These are phyloP conservation scores for Akanthomyces uredinophilus DNA, from an alignment of 2,329 filamentous ascomycete genomes.

Conservation along the genomic window DNA sequence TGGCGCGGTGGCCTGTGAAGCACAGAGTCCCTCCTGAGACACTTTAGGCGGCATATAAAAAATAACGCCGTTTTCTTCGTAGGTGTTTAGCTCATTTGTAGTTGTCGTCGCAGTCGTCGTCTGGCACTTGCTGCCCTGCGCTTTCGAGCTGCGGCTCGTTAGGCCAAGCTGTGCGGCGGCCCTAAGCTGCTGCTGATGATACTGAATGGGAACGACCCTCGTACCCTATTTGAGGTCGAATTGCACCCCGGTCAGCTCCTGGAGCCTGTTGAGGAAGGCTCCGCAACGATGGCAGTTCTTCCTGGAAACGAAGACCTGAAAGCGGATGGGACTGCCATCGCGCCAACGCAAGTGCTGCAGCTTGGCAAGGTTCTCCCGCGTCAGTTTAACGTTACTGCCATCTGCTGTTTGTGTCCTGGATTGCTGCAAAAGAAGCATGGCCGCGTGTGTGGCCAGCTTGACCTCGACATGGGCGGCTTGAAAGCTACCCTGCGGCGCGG, in stretches of 20 bases:
- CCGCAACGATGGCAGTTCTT: slow-evolving; percentile 28
- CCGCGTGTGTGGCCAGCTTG: slow-evolving; percentile 32
- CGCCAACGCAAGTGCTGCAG: slow-evolving; percentile 23
- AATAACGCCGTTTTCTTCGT: slow-evolving; percentile 1
- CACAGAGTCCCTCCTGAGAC: fast-evolving
- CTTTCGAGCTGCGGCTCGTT: no score
- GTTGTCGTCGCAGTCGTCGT: not conserved
- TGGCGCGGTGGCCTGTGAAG: not conserved
- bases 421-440: slow-evolving; percentile 24
- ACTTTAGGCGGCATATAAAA: not conserved
- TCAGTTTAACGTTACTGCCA: slow-evolving; percentile 17
- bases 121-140: no score
- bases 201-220: slow-evolving; percentile 18
- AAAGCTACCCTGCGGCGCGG: slow-evolving; percentile 18
- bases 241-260: slow-evolving; percentile 23
- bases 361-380: slow-evolving; percentile 18
- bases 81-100: not conserved
- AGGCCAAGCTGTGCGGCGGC: not conserved
- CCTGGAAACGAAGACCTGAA: slow-evolving; percentile 33
- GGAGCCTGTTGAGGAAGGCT: slow-evolving; percentile 22
- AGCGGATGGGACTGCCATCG: slow-evolving; percentile 23
- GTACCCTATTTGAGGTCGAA: slow-evolving; percentile 26
- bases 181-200: not conserved
- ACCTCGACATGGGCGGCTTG: slow-evolving; percentile 35
- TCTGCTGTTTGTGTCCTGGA: slow-evolving; percentile 2